Base-by-base conservation (phyloP, 2,329 filamentous ascomycete species). In the Bipolaris oryzae region DNA sequence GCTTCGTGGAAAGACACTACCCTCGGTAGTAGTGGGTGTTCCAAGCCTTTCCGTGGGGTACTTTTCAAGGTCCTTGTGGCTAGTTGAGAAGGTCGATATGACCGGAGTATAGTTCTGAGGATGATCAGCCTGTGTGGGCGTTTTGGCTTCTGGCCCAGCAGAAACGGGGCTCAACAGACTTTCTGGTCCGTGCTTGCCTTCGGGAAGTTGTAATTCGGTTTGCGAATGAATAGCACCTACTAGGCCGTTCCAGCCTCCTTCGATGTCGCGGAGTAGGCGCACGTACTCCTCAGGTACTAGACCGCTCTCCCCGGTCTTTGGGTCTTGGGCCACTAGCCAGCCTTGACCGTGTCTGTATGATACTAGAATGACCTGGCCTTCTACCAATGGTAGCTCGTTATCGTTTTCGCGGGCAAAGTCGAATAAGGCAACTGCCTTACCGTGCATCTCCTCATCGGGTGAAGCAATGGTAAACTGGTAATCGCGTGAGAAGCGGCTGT, bases 211-310 rank as follows among this genome's bases (percentile, higher is more conserved):
- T 10, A 54, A 23, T 33, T 57, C 53, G 25, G 50, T 35, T 41
- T 59, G 64, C 6, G 63, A 59, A 21, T 64, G 62, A 9, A 69
- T 55, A 2, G 63, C 62, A 42, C 73, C 73, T 41, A 77, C 76
- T 23, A 78, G 63, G 9, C 76, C 75, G 43, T 74, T 75, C 81
- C 93, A 87, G 33, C 92, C 94, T 18, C 93, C 93, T 75, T 97
- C 92, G 53, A 98, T 97, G 70, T 98, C 92, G 45, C 92, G 87
- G 58, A 99, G 83, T 43, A 99, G 81, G 15, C 95, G 88, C 39
- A 99, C 95, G 73, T 98, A 99, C 76, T 96, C 93, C 77, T 99
- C 95, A 0, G 95, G 95, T 1, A 99, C 95, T 34, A 99, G 83
- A 1, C 95, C 95, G 70, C 92, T 96, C 78, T 99, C 95, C 2